Percentiles rank a stretch among this genome's conserved stretches.
Evolutionary conservation across 192 early-diverging fungal genomes (phyloP).

Genomic region (Coemansia sp.): DNA sequence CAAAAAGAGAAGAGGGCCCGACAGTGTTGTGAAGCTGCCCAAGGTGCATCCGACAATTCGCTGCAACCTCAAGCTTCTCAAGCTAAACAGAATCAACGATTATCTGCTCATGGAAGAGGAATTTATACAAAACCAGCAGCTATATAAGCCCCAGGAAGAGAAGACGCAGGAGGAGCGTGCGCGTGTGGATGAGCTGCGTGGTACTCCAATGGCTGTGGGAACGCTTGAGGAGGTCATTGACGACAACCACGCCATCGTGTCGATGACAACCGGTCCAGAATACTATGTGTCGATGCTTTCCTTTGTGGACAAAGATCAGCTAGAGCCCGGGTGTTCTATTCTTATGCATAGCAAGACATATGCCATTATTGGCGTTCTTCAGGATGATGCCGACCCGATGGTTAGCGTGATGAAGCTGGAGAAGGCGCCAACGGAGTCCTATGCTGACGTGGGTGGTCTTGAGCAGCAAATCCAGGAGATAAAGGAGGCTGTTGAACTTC

Average conservation of each 20-base stretch:
- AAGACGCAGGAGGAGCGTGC: constrained; percentile 91
- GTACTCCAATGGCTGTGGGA: constrained; percentile 95
- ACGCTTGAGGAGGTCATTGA: constrained; percentile 99
- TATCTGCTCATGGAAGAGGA: constrained; percentile 98
- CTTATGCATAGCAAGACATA: constrained; percentile 90
- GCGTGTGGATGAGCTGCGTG: constrained; percentile 92
- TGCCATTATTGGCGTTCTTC: constrained; percentile 92
- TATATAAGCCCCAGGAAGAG: constrained; percentile 96
- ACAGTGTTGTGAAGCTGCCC: constrained; percentile 87
- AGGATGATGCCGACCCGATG: constrained; percentile 96
- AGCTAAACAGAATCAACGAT: constrained; percentile 98
- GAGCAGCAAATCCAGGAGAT: constrained; percentile 98
- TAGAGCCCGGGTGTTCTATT: constrained; percentile 96
- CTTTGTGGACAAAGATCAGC: constrained; percentile 98
- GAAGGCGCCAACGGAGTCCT: constrained; percentile 98
- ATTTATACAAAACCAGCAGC: constrained; percentile 99
- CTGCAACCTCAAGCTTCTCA: constrained; percentile 95
- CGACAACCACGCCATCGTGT: constrained; percentile 98
- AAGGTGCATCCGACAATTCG: constrained; percentile 98
- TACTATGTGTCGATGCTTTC: constrained; percentile 98
- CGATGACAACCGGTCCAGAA: constrained; percentile 86
- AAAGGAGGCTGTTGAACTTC: constrained; percentile 96
- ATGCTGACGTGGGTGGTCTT: constrained; percentile 96
- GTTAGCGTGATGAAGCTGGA: constrained; percentile 99
- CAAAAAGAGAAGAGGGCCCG: constrained; percentile 92